Base-by-base conservation (phyloP, 441 rosid genomes). In the Capsella rubella region DNA sequence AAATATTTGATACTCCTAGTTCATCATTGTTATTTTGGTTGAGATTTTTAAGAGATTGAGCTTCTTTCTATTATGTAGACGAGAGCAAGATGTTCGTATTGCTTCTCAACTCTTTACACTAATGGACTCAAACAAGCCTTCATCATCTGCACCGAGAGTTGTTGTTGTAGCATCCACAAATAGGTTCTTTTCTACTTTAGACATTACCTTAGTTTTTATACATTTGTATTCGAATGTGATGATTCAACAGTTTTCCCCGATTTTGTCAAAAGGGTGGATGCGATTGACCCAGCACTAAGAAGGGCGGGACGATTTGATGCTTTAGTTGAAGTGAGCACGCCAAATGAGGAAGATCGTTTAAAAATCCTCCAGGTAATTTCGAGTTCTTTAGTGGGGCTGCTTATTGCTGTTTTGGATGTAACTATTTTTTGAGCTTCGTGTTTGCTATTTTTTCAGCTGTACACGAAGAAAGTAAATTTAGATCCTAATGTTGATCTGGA, bases 121-220 rank as follows among this genome's bases (percentile, higher is more conserved):
- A 18, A 92, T 95, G 97, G 97, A 95, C 81, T 86, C 89, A 65
- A 89, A 82, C 76, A 88, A 80, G 72, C 82, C 85, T 14, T 74
- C 85, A 1, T 71, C 81, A 64, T 81, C 88, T 75, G 73, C 75
- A 64, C 84, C 86, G 16, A 89, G 80, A 50, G 85, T 90, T 42
- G 88, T 87, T 29, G 90, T 95, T 69, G 94, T 95, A 67, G 96
- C 99, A 71, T 89, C 99, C 55, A 92, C 97, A 29, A 95, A 95
- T 80, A 92, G 97, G 98, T 94, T 78, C 34, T 67, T 72, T 52
- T 42, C 49, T 45, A 46, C 63, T 66, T 66, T 8, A 49, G 39
- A 16, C 18, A 28, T 49, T 18, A 10, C 25, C 4, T 29, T 56
- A 3, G 50, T 54, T 37, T 69, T 10, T 1, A 49, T 0, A 21